Base-by-base conservation (phyloP, 495 filamentous ascomycete genomes). In the Bathelium albidoporum region DNA sequence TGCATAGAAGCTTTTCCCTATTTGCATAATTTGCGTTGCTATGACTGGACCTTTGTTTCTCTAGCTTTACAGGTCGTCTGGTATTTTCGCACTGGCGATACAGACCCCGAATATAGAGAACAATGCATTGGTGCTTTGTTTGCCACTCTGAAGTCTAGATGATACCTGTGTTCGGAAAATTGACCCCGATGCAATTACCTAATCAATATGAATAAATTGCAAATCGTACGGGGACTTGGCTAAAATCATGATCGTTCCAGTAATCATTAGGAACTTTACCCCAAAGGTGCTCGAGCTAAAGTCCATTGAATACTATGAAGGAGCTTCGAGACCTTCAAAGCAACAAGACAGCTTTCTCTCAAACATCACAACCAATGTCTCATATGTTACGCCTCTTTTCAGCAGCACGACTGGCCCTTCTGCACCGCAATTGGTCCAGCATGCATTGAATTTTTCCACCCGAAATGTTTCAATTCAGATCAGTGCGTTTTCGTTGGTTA, bases 221-320 rank as follows among this genome's bases (percentile, higher is more conserved):
- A n/a, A n/a, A n/a, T n/a, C n/a, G n/a, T n/a, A n/a, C n/a, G n/a
- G n/a, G n/a, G n/a, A n/a, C n/a, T n/a, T n/a, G n/a, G n/a, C n/a
- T n/a, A n/a, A n/a, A n/a, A n/a, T n/a, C n/a, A n/a, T n/a, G n/a
- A n/a, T n/a, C n/a, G n/a, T n/a, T n/a, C n/a, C n/a, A n/a, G 74
- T 97, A 52, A 91, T 84, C 4, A 85, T 98, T 72, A 92, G 93
- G 67, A 98, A 98, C 72, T 80, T 96, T 62, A 93, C 91, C 41
- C 77, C 84, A 65, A 89, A 81, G 5, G 79, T 85, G 0, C 76
- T 97, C 32, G 82, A 85, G 52, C 77, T 97, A 67, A 89, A 84
- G 74, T 75, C 82, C 62, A 78, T 95, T 62, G 87, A 95, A 73
- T 87, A 83, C 63, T 91, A 91, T 70, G 82, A 70, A 61, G 69